Percentiles rank a stretch among this genome's conserved stretches.
phyloP scores from a whole-genome alignment of 768 basidiomycete species.

The Boletellus emodensis region DNA sequence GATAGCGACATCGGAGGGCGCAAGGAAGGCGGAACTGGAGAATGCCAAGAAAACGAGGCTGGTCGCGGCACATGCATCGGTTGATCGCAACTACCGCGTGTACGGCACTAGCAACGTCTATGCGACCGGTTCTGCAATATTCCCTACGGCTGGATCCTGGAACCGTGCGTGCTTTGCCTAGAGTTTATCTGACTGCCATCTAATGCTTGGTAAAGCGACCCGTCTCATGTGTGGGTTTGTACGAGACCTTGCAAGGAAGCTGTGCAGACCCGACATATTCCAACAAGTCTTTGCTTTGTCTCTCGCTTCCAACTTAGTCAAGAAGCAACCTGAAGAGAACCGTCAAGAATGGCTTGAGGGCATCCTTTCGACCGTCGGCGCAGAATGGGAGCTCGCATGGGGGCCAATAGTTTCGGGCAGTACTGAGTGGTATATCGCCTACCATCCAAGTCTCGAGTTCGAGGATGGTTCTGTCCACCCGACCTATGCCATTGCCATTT shows the following conservation, averaged over 20 bases:
- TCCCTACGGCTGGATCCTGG: constrained; percentile 18
- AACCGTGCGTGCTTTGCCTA: constrained; percentile 13
- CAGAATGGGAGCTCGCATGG: constrained; percentile 9
- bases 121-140: constrained; percentile 14
- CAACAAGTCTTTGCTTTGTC: constrained; percentile 18
- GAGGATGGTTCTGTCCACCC: constrained; percentile 3
- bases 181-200: no score
- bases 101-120: constrained; percentile 17
- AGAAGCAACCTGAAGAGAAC: not conserved
- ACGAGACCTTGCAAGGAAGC: constrained; percentile 11
- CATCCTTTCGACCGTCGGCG: not conserved
- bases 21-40: no score
- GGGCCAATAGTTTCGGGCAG: constrained; percentile 7
- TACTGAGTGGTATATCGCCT: constrained; percentile 5
- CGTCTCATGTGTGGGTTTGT: constrained; percentile 11
- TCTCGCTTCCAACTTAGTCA: not conserved
- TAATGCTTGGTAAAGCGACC: constrained; percentile 3
- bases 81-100: constrained; percentile 1
- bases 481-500: constrained; percentile 10
- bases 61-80: no score
- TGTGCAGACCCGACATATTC: constrained; percentile 8
- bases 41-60: not conserved
- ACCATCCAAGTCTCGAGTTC: not conserved
- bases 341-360: not conserved
- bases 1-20: not conserved